phyloP scores from a whole-genome alignment of 768 basidiomycete genomes.

The Melanogaster broomeanus region DNA sequence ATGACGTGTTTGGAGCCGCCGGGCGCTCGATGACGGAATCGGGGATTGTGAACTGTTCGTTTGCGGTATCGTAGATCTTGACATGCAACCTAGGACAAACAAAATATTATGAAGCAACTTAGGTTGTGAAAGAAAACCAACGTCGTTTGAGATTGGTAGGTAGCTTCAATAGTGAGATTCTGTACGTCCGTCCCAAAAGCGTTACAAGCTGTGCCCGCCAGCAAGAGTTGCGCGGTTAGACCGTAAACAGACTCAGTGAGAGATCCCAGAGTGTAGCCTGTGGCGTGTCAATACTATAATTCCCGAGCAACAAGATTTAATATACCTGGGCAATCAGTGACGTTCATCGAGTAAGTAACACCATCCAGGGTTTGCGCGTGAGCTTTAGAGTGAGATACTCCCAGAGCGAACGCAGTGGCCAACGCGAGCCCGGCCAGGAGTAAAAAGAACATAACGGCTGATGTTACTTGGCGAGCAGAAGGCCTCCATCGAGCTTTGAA shows the following conservation, averaged over 20 bases:
- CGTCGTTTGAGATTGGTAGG: conserved; percentile 60
- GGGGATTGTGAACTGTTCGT: conserved; percentile 69
- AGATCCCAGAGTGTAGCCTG: conserved; percentile 56
- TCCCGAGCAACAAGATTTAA: neutral
- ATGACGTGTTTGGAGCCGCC: conserved; percentile 32
- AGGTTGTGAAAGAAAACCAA: conserved; percentile 19
- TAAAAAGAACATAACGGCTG: conserved; percentile 7
- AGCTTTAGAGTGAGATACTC: conserved; percentile 4
- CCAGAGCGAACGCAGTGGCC: conserved; percentile 2
- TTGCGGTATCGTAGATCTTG: conserved; percentile 61
- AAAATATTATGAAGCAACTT: neutral
- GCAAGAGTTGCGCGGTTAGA: conserved; percentile 52
- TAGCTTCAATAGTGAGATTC: conserved; percentile 63
- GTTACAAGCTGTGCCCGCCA: conserved; percentile 61
- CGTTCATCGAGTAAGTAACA: conserved; percentile 25
- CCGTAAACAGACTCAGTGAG: conserved; percentile 47
- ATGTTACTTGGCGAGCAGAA: conserved; percentile 1
- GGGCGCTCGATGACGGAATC: conserved; percentile 51
- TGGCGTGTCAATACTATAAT: neutral
- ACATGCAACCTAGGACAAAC: conserved; percentile 55
- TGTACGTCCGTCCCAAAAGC: conserved; percentile 63
- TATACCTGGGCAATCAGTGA: conserved; percentile 34
- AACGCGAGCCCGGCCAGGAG: conserved; percentile 9
- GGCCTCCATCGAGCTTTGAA: neutral
- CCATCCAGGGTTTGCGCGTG: conserved; percentile 5